Conservation (phyloP, 192 early-diverging fungal genomes). For the Rhizophlyctis rosea region DNA sequence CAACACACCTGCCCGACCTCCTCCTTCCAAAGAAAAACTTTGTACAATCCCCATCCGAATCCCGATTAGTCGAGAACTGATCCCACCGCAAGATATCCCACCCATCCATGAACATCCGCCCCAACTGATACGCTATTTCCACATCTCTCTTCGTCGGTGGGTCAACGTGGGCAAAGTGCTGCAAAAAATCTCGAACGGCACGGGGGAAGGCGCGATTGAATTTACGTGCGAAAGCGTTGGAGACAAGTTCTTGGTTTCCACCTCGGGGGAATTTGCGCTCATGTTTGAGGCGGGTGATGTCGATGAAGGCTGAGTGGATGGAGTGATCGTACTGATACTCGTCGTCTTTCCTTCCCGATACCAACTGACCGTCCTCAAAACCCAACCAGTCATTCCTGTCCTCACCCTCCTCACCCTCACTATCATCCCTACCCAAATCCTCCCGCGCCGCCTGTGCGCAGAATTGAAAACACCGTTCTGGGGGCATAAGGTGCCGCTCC, state of each 20-base stretch:
- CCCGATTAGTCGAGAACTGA: not conserved
- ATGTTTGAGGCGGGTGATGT: not conserved
- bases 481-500: not conserved
- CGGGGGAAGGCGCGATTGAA: not conserved
- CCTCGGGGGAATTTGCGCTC: not conserved
- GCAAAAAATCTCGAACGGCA: not conserved
- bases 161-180: not conserved
- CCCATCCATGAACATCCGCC: not conserved
- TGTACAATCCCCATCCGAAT: not conserved
- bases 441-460: not conserved
- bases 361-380: no score
- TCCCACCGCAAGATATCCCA: not conserved
- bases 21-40: not conserved
- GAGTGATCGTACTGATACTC: not conserved
- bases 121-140: not conserved
- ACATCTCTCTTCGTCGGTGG: not conserved
- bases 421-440: not conserved
- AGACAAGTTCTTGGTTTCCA: not conserved
- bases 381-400: not conserved
- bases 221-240: not conserved
- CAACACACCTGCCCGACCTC: not conserved
- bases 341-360: not conserved
- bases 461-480: no score
- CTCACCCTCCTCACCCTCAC: not conserved
- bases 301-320: not conserved